Evolutionary conservation across 2,329 filamentous ascomycete species (phyloP), one percentile per base, ranked within the genome.

Genomic region (Aspergillus texensis): DNA sequence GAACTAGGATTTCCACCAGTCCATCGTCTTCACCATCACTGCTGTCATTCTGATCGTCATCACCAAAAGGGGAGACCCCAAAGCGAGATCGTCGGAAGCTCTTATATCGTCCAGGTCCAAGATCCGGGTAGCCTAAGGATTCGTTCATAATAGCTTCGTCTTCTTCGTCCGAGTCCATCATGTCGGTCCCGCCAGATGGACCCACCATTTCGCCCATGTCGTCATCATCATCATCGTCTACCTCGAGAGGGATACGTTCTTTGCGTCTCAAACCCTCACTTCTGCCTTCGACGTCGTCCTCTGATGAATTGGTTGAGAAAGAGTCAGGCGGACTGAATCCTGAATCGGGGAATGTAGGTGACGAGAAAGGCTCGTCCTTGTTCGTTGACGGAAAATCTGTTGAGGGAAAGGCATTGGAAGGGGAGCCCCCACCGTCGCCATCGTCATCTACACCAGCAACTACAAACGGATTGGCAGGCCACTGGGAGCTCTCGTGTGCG

Each of bases 81-180:
- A 70, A 64, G 55, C 71, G 73, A 54, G 74, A 70, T 63, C 69
- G 70, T 52, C 67, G 78, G 79, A 57, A 83, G 79, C 72, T 89
- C 48, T 72, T 71, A 61, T 78, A 79, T 57, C 75, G 70, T 14
- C 64, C 71, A 11, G 73, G 66, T 2, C 70, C 87, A 79, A 90
- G 87, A 67, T 87, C 88, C 68, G 90, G 90, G 62, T 91, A 89
- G 16, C 88, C 89, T 78, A 91, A 86, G 70, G 89, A 88, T 66
- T 90, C 87, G 46, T 88, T 86, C 32, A 87, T 79, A 43, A 80
- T 77, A 28, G 78, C 84, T 6, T 87, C 84, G 14, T 86, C 83
- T 41, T 82, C 81, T 16, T 84, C 85, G 39, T 83, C 82, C 32
- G 82, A 83, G 57, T 84, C 83, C 72, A 82, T 71, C 62, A 82